A percentile compares a stretch with the other conserved stretches of the same genome.
These are phyloP conservation scores for Aspergillus arachidicola DNA, from an alignment of 2,329 filamentous ascomycete species.

Conservation along the genomic window DNA sequence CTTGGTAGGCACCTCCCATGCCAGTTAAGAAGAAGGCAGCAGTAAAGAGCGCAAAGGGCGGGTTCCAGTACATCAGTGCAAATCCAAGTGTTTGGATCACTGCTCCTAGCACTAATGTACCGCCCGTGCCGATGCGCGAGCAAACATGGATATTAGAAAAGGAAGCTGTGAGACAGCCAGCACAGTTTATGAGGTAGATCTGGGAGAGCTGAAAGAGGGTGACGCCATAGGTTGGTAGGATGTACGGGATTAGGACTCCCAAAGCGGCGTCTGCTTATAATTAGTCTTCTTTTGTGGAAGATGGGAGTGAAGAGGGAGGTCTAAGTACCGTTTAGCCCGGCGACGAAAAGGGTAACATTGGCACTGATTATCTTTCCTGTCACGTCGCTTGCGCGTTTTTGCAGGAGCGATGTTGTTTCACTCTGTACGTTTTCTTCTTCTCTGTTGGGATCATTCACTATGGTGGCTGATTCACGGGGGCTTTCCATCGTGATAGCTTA, in stretches of 20 bases:
- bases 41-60: constrained; percentile 23
- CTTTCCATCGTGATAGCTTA: neutral
- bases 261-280: constrained; percentile 20
- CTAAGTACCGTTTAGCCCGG: constrained; percentile 25
- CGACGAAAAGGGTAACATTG: constrained; percentile 21
- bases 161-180: constrained; percentile 23
- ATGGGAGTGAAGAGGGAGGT: no score
- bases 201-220: constrained; percentile 25
- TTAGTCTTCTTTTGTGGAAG: neutral
- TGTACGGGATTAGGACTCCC: constrained; percentile 27
- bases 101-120: constrained; percentile 25
- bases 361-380: constrained; percentile 24
- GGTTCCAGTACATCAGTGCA: constrained; percentile 26
- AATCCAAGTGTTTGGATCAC: constrained; percentile 23
- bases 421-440: neutral
- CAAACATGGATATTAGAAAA: constrained; percentile 29
- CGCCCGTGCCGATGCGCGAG: constrained; percentile 25
- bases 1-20: constrained; percentile 23
- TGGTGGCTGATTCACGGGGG: neutral
- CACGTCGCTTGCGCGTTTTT: constrained; percentile 20
- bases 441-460: neutral
- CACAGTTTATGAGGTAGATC: constrained; percentile 27
- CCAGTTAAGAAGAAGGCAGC: constrained; percentile 26
- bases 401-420: neutral
- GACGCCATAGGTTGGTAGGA: constrained; percentile 24